Evolutionary conservation across 305 asterid genomes (phyloP).

Genomic region (Fraxinus latifolia): DNA sequence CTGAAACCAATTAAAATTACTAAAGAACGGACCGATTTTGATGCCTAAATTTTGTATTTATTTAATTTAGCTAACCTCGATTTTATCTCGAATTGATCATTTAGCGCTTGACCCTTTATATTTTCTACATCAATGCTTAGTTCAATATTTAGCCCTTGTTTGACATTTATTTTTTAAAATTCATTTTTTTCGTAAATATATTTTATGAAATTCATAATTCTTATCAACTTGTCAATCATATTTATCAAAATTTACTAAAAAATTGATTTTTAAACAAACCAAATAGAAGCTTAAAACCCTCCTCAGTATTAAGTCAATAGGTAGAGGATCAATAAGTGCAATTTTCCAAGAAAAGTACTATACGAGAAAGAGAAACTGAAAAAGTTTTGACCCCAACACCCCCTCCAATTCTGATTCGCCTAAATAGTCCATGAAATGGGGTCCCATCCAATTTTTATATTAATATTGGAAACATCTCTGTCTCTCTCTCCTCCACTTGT

Average conservation of each 20-base stretch:
- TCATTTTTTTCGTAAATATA: background rate
- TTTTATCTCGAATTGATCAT: background rate
- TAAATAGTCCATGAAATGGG: background rate
- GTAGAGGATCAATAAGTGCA: background rate
- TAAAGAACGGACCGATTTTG: background rate
- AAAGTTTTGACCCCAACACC: background rate
- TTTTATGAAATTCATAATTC: background rate
- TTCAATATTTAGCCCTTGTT: background rate
- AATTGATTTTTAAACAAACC: background rate
- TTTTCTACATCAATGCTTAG: background rate
- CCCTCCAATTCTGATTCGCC: slow-evolving; percentile 5
- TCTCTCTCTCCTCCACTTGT: background rate
- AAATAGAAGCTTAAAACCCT: background rate
- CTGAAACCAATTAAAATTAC: background rate
- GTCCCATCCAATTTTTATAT: background rate
- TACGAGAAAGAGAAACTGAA: background rate
- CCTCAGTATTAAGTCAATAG: background rate
- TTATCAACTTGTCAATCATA: too few relatives aligned
- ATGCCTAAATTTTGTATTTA: background rate
- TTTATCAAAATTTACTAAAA: background rate
- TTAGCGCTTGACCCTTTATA: background rate
- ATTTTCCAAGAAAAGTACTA: background rate
- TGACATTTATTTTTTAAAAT: background rate
- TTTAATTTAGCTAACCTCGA: background rate
- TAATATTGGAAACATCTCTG: background rate